These are phyloP conservation scores for Colletotrichum phormii DNA, from an alignment of 2,329 filamentous ascomycete genomes.

Conservation along the genomic window DNA sequence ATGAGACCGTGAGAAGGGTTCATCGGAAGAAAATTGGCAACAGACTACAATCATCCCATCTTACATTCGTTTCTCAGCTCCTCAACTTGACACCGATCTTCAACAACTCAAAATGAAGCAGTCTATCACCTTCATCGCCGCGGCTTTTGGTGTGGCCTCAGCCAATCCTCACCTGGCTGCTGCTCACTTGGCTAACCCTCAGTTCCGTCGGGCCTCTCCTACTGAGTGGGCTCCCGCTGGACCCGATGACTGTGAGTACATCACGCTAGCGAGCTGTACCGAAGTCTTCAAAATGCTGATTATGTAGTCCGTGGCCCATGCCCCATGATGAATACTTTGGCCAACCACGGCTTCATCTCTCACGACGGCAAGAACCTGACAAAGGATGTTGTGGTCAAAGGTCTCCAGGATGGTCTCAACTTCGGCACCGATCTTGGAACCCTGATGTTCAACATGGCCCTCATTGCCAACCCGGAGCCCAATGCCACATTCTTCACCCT, in stretches of 20 bases:
- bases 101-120: conserved; percentile 17
- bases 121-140: background rate
- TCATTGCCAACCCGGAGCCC: conserved; percentile 54
- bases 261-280: accelerated
- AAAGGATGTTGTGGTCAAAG: conserved; percentile 49
- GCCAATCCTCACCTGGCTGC: conserved; percentile 5
- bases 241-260: conserved; percentile 18
- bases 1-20: background rate
- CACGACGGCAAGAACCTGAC: conserved; percentile 57
- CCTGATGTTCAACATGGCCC: conserved; percentile 56
- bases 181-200: conserved; percentile 5
- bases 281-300: background rate
- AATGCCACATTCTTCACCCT: conserved; percentile 57
- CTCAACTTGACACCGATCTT: background rate
- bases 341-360: conserved; percentile 62
- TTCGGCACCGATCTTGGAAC: conserved; percentile 52
- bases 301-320: conserved; percentile 54
- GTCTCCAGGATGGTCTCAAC: conserved; percentile 54
- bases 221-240: conserved; percentile 15
- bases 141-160: background rate
- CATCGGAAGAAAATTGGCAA: background rate
- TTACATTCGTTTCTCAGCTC: conserved; percentile 1
- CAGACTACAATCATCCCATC: background rate
- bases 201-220: background rate
- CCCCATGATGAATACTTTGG: conserved; percentile 64